Percentiles rank a stretch among this genome's conserved stretches.
Evolutionary conservation across 148 eudicot species (phyloP).

Genomic region (Dysphania ambrosioides): DNA sequence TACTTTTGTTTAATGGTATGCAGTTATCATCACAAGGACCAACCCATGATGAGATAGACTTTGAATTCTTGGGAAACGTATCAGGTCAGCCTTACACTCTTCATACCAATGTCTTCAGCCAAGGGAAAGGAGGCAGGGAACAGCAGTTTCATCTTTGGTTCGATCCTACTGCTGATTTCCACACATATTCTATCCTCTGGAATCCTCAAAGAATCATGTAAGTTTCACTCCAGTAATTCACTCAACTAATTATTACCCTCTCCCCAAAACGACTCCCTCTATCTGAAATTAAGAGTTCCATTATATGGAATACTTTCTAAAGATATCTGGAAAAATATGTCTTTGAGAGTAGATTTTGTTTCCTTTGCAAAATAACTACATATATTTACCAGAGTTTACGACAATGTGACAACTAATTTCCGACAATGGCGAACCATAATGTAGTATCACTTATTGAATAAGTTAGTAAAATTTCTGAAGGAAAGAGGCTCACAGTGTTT

Average conservation of each 20-base stretch:
- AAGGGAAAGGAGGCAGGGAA: slow-evolving; percentile 32
- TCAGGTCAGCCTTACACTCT: slow-evolving; percentile 34
- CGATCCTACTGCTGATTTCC: slow-evolving; percentile 29
- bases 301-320: no score
- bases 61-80: slow-evolving; percentile 33
- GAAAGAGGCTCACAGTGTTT: neutral
- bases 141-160: slow-evolving; percentile 34
- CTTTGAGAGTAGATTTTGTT: no score
- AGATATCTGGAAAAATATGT: no score
- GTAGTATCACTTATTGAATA: no score
- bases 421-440: no score
- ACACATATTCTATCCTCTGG: slow-evolving; percentile 35
- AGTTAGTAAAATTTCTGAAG: neutral
- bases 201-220: slow-evolving; percentile 32
- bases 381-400: no score
- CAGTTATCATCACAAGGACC: slow-evolving; percentile 32
- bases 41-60: slow-evolving; percentile 35
- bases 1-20: neutral
- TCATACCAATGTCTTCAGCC: slow-evolving; percentile 32
- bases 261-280: neutral
- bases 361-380: neutral
- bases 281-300: neutral
- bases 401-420: no score
- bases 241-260: neutral
- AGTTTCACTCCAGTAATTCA: neutral